phyloP scores from a whole-genome alignment of 768 basidiomycete species.

The Hebeloma cylindrosporum region DNA sequence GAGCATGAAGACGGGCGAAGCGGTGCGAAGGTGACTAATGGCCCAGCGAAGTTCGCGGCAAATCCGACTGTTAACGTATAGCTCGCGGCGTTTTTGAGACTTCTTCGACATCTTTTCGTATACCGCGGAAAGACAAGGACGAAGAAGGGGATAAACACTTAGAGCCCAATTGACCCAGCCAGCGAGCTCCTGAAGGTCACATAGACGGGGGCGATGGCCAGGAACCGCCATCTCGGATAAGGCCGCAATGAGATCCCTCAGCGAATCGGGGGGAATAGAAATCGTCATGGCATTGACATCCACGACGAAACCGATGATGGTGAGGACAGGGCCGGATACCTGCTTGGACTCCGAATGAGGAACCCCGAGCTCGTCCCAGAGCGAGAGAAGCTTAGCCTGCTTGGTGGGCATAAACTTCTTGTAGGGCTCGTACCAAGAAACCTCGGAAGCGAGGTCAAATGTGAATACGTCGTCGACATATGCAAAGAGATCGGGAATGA shows the following conservation, averaged over 20 bases:
- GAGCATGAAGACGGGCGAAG: not conserved
- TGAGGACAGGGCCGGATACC: constrained; percentile 25
- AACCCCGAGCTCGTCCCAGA: constrained; percentile 39
- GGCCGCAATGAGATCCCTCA: not conserved
- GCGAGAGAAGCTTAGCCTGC: constrained; percentile 32
- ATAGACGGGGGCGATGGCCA: not conserved
- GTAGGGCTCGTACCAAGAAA: constrained; percentile 31
- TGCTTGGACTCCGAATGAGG: constrained; percentile 43
- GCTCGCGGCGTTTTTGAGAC: not conserved
- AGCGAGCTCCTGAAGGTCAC: constrained; percentile 5
- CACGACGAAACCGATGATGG: constrained; percentile 39
- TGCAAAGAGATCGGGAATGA: not conserved
- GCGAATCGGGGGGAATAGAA: constrained; percentile 20
- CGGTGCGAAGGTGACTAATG: not conserved
- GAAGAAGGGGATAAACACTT: constrained; percentile 11
- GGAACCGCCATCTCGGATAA: not conserved
- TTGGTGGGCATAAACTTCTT: constrained; percentile 20
- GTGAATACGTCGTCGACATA: constrained; percentile 29
- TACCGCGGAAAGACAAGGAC: constrained; percentile 1
- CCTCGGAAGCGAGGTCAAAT: constrained; percentile 15
- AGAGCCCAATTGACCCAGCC: constrained; percentile 16
- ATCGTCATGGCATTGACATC: constrained; percentile 30
- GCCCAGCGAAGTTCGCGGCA: constrained; percentile 1
- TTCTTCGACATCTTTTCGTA: constrained; percentile 7
- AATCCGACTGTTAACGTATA: constrained; percentile 1